A percentile compares a stretch with the other conserved stretches of the same genome.
phyloP scores from a whole-genome alignment of 2,329 filamentous ascomycete genomes.

The Alternaria sp. region DNA sequence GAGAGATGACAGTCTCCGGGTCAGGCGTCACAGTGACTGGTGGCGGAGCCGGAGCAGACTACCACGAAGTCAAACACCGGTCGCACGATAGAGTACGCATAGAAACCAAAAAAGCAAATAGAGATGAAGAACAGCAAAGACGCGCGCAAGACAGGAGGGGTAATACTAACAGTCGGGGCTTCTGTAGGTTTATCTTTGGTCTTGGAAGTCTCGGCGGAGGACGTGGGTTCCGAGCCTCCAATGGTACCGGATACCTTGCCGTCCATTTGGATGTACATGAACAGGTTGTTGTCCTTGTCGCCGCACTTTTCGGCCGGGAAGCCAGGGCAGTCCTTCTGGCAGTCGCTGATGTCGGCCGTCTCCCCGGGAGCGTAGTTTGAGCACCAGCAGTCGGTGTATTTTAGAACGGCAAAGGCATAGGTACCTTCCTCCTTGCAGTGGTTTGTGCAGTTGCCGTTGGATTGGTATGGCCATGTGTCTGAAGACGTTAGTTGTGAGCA shows the following conservation, averaged over 20 bases:
- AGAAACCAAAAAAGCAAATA: not conserved
- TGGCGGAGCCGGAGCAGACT: constrained; percentile 44
- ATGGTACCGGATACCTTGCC: constrained; percentile 65
- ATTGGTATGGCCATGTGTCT: constrained; percentile 58
- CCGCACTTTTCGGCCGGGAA: constrained; percentile 72
- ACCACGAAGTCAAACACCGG: constrained; percentile 41
- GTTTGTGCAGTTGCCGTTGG: constrained; percentile 70
- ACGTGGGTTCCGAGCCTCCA: constrained; percentile 43
- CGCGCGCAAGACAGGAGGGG: constrained; percentile 26
- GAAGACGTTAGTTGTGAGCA: constrained; percentile 8
- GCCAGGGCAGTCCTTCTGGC: constrained; percentile 69
- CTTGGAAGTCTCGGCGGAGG: constrained; percentile 24
- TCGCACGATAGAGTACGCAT: constrained; percentile 3
- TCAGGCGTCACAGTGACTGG: constrained; percentile 28
- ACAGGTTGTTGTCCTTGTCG: constrained; percentile 59
- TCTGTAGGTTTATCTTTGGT: constrained; percentile 20
- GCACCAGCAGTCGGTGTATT: constrained; percentile 74
- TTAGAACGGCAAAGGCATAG: constrained; percentile 73
- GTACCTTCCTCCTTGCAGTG: constrained; percentile 58
- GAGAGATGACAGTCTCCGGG: constrained; percentile 34
- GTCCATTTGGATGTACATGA: constrained; percentile 65
- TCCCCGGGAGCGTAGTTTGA: constrained; percentile 68
- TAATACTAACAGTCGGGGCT: constrained; percentile 38
- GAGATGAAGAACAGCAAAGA: constrained; percentile 3
- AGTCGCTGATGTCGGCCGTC: constrained; percentile 53